Base-by-base conservation (phyloP, 1,284 basidiomycete genomes). In the Ganoderma multipileum region DNA sequence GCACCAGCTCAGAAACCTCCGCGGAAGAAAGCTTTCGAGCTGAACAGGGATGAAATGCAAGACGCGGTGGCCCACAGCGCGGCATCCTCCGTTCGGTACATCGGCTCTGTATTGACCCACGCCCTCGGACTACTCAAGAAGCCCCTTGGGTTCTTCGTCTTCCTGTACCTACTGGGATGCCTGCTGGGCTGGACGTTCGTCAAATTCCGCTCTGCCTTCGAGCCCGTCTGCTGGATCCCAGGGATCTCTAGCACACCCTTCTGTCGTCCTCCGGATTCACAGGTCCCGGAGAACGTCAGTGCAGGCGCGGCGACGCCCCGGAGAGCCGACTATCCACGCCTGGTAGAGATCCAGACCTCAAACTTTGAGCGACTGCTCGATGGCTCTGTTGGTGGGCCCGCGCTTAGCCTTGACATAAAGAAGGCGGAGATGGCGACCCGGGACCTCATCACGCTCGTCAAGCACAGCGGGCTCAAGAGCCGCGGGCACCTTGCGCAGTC, bases 381-480 rank as follows among this genome's bases (percentile, higher is more conserved):
- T 61, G 85, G 87, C 61, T 82, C 87, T 0, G 82, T 84, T 0
- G 87, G 87, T 2, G 84, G 88, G 0, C 86, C 88, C 0, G 83
- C 83, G 4, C 77, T 93, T 44, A 87, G 90, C 12, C 76, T 91
- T 36, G 86, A 91, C 69, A 86, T 93, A 68, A 89, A 91, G 79
- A 89, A 89, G 77, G 88, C 90, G n/a, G 89, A 93, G 74, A 88
- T 93, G 84, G 91, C 91, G 11, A 91, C 89, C 1, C 81, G 77
- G 41, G 91, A 93, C 75, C 81, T 93, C 59, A 80, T 87, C 26
- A 84, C 86, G 5, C 81, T 92, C 33, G 89, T 92, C 23, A 83
- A 83, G 30, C 78, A 84, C 68, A 92, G 92, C 76, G 80, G 89
- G 23, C 78, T 93, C 73, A 85, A 81, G 67, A 86, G 86, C 54